Evolutionary conservation across 2,329 filamentous ascomycete genomes (phyloP).

Genomic region (Boeremia lycopersici): DNA sequence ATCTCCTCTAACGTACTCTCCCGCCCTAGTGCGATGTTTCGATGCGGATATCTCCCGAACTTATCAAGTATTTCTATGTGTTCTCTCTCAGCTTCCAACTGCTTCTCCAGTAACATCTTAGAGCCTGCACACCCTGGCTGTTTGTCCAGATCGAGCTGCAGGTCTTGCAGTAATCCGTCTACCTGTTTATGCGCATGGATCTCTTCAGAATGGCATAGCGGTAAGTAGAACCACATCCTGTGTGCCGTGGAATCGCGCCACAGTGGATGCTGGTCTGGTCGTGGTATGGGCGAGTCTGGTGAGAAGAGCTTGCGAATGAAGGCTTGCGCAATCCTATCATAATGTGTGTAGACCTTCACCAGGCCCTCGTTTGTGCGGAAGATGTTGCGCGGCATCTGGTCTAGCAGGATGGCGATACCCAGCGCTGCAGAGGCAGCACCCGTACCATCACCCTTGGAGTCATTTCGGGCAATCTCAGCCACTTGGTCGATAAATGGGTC

Average conservation of each 20-base stretch:
- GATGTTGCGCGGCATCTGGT: conserved; percentile 68
- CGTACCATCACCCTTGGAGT: conserved; percentile 27
- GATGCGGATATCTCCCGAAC: conserved; percentile 66
- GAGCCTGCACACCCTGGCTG: conserved; percentile 36
- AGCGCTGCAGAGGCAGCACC: conserved; percentile 50
- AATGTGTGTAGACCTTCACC: conserved; percentile 59
- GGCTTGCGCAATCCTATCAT: conserved; percentile 61
- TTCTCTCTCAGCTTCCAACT: conserved; percentile 50
- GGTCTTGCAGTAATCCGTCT: conserved; percentile 37
- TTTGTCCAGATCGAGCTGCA: conserved; percentile 43
- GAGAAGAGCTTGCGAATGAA: conserved; percentile 50
- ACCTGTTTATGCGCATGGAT: conserved; percentile 53
- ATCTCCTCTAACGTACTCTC: conserved; percentile 57
- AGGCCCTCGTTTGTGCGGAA: conserved; percentile 57
- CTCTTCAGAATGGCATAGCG: conserved; percentile 65
- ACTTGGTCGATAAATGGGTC: conserved; percentile 49
- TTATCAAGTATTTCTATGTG: conserved; percentile 58
- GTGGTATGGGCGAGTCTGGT: conserved; percentile 19
- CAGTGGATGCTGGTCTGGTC: conserved; percentile 38
- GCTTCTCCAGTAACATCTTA: conserved; percentile 36
- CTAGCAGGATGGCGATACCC: conserved; percentile 62
- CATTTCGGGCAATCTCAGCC: conserved; percentile 17
- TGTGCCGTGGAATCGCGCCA: conserved; percentile 45
- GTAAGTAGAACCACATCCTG: conserved; percentile 64
- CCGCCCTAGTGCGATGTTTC: conserved; percentile 60